Base-by-base conservation (phyloP, 306 rosid species). In the Lathyrus sativus region DNA sequence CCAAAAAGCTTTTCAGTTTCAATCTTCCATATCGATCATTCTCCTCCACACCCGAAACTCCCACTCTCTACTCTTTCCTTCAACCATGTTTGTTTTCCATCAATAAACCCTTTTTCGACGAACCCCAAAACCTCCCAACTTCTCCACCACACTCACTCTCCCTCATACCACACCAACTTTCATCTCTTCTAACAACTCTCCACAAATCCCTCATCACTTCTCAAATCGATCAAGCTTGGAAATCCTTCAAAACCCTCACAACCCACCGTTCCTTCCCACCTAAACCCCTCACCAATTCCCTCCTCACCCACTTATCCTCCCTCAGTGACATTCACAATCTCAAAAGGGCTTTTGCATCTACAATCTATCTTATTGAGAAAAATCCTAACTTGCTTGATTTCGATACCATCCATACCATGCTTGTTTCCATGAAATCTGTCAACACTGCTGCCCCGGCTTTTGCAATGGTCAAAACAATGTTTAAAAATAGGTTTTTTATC, bases 211-310 rank as follows among this genome's bases (percentile, higher is more conserved):
- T 93, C 1, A 22, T 87, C 42, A 68, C 85, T 51, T 50, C 65
- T 48, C 57, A 84, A 78, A 90, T 88, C 0, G 95, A 88, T 50
- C 89, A 88, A 72, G 95, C 96, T 1, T 93, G 99, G 97, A 90
- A 82, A 72, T 85, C 92, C 62, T 93, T 93, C 86, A 93, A 88
- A 79, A 24, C 83, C 46, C 89, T 93, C 79, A 90, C 97, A 0
- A 26, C 79, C 9, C 76, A 84, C 76, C 80, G 85, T 4, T 33
- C 77, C 62, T 87, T 93, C 79, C 97, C 96, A n/a, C 64, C 92
- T 71, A 86, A 90, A 83, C 78, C 89, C 45, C 81, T 93, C 63
- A 87, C 92, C 11, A 93, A 90, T 45, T 87, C 86, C 26, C 89
- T 88, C 9, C 82, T 93, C 8, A 51, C 78, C 51, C 88, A 88